A percentile compares a stretch with the other conserved stretches of the same genome.
These are phyloP conservation scores for Cynara cardunculus DNA, from an alignment of 129 eudicot species.

Conservation along the genomic window DNA sequence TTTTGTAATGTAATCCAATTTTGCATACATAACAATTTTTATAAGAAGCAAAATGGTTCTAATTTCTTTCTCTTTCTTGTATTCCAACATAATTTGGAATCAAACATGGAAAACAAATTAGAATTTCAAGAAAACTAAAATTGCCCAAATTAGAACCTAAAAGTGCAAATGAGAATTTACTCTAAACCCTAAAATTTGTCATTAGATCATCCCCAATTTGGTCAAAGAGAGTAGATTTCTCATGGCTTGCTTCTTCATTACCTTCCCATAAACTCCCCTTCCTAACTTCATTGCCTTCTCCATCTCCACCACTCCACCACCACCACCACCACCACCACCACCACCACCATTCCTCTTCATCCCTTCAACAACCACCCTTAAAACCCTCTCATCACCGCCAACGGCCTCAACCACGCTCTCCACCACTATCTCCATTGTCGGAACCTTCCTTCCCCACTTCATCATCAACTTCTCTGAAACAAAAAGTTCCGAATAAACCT, in stretches of 20 bases:
- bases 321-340: constrained; percentile 30
- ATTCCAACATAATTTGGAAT: constrained; percentile 21
- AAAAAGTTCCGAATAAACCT: constrained; percentile 56
- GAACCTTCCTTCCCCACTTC: constrained; percentile 78
- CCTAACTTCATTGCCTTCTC: constrained; percentile 82
- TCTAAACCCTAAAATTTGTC: constrained; percentile 6
- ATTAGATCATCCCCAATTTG: constrained; percentile 10
- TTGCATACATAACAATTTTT: neutral
- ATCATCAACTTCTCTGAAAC: constrained; percentile 69
- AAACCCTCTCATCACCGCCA: constrained; percentile 78
- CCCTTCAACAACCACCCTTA: constrained; percentile 59
- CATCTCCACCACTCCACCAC: constrained; percentile 67
- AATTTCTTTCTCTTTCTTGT: neutral
- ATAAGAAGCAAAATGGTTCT: neutral
- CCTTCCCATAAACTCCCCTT: constrained; percentile 85
- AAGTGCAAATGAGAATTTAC: constrained; percentile 28
- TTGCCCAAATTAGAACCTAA: neutral
- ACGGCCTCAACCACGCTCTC: constrained; percentile 82
- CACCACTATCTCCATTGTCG: constrained; percentile 54
- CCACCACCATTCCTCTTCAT: constrained; percentile 51
- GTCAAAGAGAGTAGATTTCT: constrained; percentile 52
- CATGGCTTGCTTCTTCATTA: constrained; percentile 84
- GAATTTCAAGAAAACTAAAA: neutral
- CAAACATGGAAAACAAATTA: constrained; percentile 1
- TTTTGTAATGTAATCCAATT: neutral